Base-by-base conservation (phyloP, 2,329 filamentous ascomycete genomes). In the Paramyrothecium roridum region DNA sequence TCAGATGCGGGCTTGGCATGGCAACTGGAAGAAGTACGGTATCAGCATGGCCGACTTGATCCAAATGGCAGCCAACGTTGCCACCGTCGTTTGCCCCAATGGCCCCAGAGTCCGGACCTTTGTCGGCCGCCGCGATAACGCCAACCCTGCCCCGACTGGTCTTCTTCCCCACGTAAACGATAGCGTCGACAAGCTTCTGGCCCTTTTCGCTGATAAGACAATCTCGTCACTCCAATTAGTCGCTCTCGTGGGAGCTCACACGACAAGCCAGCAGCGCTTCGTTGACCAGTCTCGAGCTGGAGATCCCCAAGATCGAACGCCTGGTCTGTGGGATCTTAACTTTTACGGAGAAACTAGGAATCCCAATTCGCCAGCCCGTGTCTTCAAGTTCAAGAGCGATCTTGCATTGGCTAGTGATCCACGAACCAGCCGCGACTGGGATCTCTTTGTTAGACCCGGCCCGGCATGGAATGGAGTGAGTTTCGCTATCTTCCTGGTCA, bases 221-320 rank as follows among this genome's bases (percentile, higher is more conserved):
- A 80, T 84, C 63, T 69, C 63, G 21, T 69, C 75, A 0, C 71
- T 70, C 34, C 76, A 78, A 19, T 73, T 82, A 2, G 76, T 77
- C 10, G 80, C 81, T 8, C 75, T 83, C 3, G 60, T 83, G 13
- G 81, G 81, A 48, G 79, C 80, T 0, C 81, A 84, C 62, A 76
- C 76, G 2, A 73, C 75, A 13, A 76, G 75, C 20, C 75, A 75
- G 59, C 79, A 83, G 63, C 70, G 71, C 54, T 73, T 73, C 48
- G 72, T 76, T 50, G 72, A 80, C 52, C 53, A 64, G 1, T 52
- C 60, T 3, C 67, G 74, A n/a, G 68, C 71, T 1, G 73, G 72
- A 17, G 70, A 73, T 13, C 73, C 80, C 0, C 78, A 82, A 56
- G 80, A 83, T 59, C 74, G 70, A 33, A 81, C 79, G 0, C 77